These are phyloP conservation scores for Cladorrhinum samala DNA, from an alignment of 495 filamentous ascomycete genomes.

Conservation along the genomic window DNA sequence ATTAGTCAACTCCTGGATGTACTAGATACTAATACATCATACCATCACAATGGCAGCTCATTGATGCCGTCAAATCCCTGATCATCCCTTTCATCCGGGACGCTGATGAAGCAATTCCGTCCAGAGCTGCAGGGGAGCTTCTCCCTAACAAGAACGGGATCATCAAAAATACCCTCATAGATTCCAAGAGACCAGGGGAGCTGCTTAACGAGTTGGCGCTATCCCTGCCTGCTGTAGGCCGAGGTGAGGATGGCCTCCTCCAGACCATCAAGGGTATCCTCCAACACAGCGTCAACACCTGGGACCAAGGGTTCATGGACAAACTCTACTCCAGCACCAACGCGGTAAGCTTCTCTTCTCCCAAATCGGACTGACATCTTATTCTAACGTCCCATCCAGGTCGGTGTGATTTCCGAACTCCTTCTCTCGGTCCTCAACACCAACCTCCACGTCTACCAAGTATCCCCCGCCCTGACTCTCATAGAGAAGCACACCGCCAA, in stretches of 20 bases:
- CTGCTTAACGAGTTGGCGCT: slow-evolving; percentile 60
- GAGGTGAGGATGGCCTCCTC: slow-evolving; percentile 66
- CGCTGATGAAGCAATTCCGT: slow-evolving; percentile 59
- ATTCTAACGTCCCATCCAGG: slow-evolving; percentile 29
- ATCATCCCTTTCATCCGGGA: slow-evolving; percentile 72
- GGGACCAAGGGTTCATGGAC: slow-evolving; percentile 92
- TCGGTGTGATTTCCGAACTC: slow-evolving; percentile 76
- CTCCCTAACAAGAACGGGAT: slow-evolving; percentile 38
- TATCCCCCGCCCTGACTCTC: slow-evolving; percentile 79
- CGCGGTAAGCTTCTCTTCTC: slow-evolving; percentile 44
- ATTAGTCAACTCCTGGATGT: background rate
- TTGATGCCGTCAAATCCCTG: slow-evolving; percentile 65
- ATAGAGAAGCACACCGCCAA: slow-evolving; percentile 74
- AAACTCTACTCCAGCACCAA: slow-evolving; percentile 86
- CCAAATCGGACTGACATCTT: too few species aligned
- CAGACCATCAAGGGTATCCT: slow-evolving; percentile 60
- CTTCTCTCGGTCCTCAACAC: slow-evolving; percentile 81
- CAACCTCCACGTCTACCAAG: slow-evolving; percentile 84
- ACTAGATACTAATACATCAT: too few species aligned
- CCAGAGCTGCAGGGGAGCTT: slow-evolving; percentile 47
- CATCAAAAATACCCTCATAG: slow-evolving; percentile 57
- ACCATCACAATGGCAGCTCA: too few species aligned
- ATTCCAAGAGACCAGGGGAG: slow-evolving; percentile 64
- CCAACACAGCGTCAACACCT: slow-evolving; percentile 86
- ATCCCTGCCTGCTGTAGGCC: slow-evolving; percentile 55